These are phyloP conservation scores for Fennellomyces sp. DNA, from an alignment of 371 early-diverging fungal genomes.

Conservation along the genomic window DNA sequence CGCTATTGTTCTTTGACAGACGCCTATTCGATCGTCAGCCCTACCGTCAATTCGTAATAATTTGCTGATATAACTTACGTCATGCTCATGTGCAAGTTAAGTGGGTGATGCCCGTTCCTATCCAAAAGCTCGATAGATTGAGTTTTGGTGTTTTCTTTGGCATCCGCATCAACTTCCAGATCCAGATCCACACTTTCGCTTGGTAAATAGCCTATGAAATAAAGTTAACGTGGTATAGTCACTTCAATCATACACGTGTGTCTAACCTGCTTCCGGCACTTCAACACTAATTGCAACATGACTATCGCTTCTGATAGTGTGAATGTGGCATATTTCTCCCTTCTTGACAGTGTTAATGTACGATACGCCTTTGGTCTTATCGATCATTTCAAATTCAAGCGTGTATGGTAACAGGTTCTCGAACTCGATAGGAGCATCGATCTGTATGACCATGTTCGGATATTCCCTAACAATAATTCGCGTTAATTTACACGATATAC, in stretches of 20 bases:
- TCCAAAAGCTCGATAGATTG: not conserved
- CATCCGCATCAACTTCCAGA: not conserved
- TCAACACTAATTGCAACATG: conserved; percentile 61
- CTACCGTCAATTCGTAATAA: not conserved
- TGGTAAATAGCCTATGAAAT: not conserved
- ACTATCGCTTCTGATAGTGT: conserved; percentile 65
- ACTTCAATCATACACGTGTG: not conserved
- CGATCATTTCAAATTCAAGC: conserved; percentile 48
- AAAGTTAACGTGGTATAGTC: not conserved
- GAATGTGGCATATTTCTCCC: conserved; percentile 63
- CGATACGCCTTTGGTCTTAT: conserved; percentile 48
- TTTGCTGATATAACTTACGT: conserved; percentile 5
- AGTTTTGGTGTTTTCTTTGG: not conserved
- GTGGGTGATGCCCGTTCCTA: not conserved
- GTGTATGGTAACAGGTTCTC: conserved; percentile 87
- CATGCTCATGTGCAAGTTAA: not conserved
- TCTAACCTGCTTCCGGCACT: conserved; percentile 58
- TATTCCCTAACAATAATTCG: conserved; percentile 53
- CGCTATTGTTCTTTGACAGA: conserved; percentile 20
- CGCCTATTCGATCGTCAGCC: conserved; percentile 13
- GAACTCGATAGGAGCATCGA: conserved; percentile 78
- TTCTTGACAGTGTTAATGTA: conserved; percentile 34
- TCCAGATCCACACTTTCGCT: not conserved
- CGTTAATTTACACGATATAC: too few species aligned
- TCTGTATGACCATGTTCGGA: conserved; percentile 69